Base-by-base conservation (phyloP, 106 monocot genomes). In the Gastrodia elata region DNA sequence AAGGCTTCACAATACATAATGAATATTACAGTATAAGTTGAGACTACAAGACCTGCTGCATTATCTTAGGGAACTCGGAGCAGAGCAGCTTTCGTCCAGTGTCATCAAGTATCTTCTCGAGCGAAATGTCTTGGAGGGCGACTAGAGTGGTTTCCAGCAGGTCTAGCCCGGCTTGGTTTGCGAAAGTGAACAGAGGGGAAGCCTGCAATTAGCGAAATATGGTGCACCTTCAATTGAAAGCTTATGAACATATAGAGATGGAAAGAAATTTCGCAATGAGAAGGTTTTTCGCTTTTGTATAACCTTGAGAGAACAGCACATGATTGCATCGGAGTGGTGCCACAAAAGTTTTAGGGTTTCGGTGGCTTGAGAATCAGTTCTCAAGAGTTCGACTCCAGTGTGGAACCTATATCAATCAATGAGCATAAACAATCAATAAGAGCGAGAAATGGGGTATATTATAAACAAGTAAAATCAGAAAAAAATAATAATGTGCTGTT, bases 241-340 rank as follows among this genome's bases (percentile, higher is more conserved):
- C n/a, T n/a, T n/a, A 61, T 30, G 30, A 61, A 32, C 28, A 30
- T 37, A 18, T 34, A 2, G 18, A 67, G 16, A 38, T 22, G 37
- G 6, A 67, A 38, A 38, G 4, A 20, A 27, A 64, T 30, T 64
- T 64, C 1, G 0, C 3, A 0, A 64, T 2, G 13, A 38, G 69
- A 69, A 42, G 42, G 70, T 73, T 84, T 44, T n/a, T n/a, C n/a
- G n/a, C n/a, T n/a, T n/a, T n/a, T n/a, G n/a, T n/a, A n/a, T n/a
- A n/a, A 69, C 82, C 84, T 91, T 94, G 43, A 94, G 71, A 52
- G 90, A 88, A 39, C 90, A 94, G 70, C 94, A 94, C 64, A 94
- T 70, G 41, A 94, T 81, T n/a, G 94, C 76, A 81, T 94, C 94
- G 28, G 86, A 80, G 73, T 91, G 88, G 20, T 88, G 80, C 94